These are phyloP conservation scores for Paramarasmius palmivorus DNA, from an alignment of 1,284 basidiomycete species.

Conservation along the genomic window DNA sequence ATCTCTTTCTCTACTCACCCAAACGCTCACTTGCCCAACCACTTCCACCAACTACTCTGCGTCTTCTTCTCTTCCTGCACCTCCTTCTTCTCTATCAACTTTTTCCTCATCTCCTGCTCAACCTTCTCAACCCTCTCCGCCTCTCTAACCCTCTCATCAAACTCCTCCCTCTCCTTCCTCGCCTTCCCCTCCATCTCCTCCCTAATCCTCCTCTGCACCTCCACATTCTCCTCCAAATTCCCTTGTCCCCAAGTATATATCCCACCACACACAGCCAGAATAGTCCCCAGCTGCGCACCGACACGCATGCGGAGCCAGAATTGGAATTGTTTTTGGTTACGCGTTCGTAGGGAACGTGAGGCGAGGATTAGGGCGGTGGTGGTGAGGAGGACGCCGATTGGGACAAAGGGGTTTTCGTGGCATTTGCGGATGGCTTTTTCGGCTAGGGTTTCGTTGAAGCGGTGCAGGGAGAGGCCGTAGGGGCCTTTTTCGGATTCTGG, in stretches of 20 bases:
- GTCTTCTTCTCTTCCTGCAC: too few relatives aligned
- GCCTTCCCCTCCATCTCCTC: slow-evolving; percentile 54
- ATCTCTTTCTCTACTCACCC: too few relatives aligned
- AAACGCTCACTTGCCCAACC: neutral
- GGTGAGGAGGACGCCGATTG: slow-evolving; percentile 67
- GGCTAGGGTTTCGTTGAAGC: slow-evolving; percentile 51
- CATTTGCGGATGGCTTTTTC: slow-evolving; percentile 71
- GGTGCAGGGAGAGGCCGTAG: neutral
- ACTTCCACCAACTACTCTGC: slow-evolving; percentile 13
- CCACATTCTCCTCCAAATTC: slow-evolving; percentile 15
- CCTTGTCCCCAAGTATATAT: slow-evolving; percentile 41
- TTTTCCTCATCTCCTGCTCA: slow-evolving; percentile 39
- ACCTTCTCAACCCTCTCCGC: slow-evolving; percentile 52
- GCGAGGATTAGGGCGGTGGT: slow-evolving; percentile 69
- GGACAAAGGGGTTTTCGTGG: slow-evolving; percentile 79
- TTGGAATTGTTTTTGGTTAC: slow-evolving; percentile 70
- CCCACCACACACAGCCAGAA: slow-evolving; percentile 71
- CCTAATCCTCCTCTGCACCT: slow-evolving; percentile 34
- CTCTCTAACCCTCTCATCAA: slow-evolving; percentile 48
- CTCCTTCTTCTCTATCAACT: slow-evolving; percentile 14
- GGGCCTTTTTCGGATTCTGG: too few relatives aligned
- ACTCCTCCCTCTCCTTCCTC: slow-evolving; percentile 44
- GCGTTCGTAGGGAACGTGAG: slow-evolving; percentile 60
- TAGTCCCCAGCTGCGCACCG: slow-evolving; percentile 73
- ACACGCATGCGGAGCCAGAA: slow-evolving; percentile 82